Evolutionary conservation across 2,329 filamentous ascomycete genomes (phyloP), one percentile per base, ranked within the genome.

Genomic region (Hypoxylon sp.): DNA sequence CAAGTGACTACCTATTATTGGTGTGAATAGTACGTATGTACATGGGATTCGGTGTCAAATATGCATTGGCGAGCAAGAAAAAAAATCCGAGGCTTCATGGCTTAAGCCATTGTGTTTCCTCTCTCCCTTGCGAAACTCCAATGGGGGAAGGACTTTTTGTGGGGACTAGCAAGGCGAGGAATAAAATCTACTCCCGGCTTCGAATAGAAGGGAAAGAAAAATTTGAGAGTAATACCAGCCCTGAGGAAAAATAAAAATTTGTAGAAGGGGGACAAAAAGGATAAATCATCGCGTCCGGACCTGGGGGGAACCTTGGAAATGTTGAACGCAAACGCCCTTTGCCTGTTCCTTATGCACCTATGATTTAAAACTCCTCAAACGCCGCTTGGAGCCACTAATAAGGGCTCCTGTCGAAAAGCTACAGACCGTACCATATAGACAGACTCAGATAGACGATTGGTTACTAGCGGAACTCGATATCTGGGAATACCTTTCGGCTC

Each of bases 401-500:
- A 63, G 49, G 25, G 30, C 43, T 30, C 48, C 51, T 34, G 2
- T 46, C 53, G 34, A 52, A 65, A 46, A 50, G 38, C 38, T 17
- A 58, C 45, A 43, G 14, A 46, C 51, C 21, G 52, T 41, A 46
- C 50, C 38, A 45, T 36, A 50, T 23, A 45, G 51, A 50, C 19
- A 28, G 51, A 59, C 28, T 30, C 28, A 7, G 28, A 30, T 30
- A 30, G 28, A 41, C 19, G 25, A 58, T 46, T 41, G 38, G 2
- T 13, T 36, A 55, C 83, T 72, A 90, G 66, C 85, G 83, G 77
- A 87, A 80, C 46, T 81, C 81, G 69, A 89, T 79, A 68, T 84
- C 86, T 1, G 89, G 86, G 68, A 84, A 86, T 32, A 85, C 80
- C 77, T 89, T 91, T 65, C 92, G 84, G 62, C 81, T 84, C 52